Evolutionary conservation across 805 yeast species (phyloP), one percentile per base, ranked within the genome.

Genomic region (Scheffersomyces coipomensis): DNA sequence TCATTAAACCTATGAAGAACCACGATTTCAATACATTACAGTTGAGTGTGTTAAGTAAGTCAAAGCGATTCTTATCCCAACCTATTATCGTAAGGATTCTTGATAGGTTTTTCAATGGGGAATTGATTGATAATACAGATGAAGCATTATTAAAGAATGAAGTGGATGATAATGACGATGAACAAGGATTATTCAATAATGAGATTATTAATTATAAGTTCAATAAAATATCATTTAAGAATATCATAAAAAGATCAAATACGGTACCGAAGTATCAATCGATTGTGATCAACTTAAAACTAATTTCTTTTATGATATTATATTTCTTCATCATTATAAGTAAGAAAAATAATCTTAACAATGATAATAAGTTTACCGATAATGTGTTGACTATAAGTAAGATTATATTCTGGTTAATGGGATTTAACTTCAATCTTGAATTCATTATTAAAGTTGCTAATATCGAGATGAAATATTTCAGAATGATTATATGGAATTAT

Each of bases 401-500:
- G 37, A 30, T 58, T 3, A 31, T 62, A 16, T 76, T 75, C 41
- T 71, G 76, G 65, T 18, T 66, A 4, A 59, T 77, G 55, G 70
- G 73, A 2, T 41, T 75, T 18, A 75, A 74, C 35, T 71, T 72
- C 48, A 71, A 73, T 33, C 50, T 74, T 29, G 82, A 76, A 42
- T 73, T 74, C 43, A 35, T 73, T 13, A 55, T 66, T 34, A 75
- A 71, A 38, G 49, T 75, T 26, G 51, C 55, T 13, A 68, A 66
- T 34, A 75, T 76, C 7, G 78, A 79, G 38, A 63, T 59, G 43
- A 60, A 60, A 26, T 70, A 75, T 16, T 64, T 75, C 43, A 71
- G 66, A 37, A 62, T 73, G 47, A 69, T 78, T 15, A 55, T 78
- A n/a, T 78, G 83, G 83, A 75, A 74, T 30, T 60, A 72, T 42